Percentiles rank a stretch among this genome's conserved stretches.
Evolutionary conservation across 176 grass and related monocot genomes (phyloP).

Genomic region (Aegilops umbellulata): DNA sequence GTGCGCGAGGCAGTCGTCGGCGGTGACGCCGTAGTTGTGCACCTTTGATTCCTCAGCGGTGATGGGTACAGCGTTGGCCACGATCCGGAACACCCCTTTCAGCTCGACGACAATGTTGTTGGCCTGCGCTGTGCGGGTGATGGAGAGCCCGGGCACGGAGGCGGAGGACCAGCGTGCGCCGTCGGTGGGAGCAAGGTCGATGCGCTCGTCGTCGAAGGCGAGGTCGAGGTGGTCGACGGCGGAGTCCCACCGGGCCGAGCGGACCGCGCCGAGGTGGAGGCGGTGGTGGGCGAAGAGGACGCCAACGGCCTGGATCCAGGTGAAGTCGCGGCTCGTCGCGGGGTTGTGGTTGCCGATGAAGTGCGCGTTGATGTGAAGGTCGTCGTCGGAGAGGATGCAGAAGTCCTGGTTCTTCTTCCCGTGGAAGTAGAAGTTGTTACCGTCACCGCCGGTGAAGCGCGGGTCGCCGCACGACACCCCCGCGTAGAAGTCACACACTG

Average conservation of each 20-base stretch:
- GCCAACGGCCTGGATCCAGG: slow-evolving; percentile 63
- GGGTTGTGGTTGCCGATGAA: slow-evolving; percentile 61
- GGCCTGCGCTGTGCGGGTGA: neutral
- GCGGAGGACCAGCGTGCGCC: slow-evolving; percentile 24
- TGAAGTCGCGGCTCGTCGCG: slow-evolving; percentile 46
- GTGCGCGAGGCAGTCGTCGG: slow-evolving; percentile 38
- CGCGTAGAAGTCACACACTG: slow-evolving; percentile 51
- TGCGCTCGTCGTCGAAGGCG: slow-evolving; percentile 41
- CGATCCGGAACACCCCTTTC: slow-evolving; percentile 27
- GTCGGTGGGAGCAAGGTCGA: neutral
- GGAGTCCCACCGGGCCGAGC: slow-evolving; percentile 17
- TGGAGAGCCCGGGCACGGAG: neutral
- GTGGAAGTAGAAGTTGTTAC: slow-evolving; percentile 76
- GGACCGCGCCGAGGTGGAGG: slow-evolving; percentile 39
- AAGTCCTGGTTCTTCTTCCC: slow-evolving; percentile 56
- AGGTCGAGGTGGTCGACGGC: slow-evolving; percentile 40
- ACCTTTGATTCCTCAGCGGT: slow-evolving; percentile 10
- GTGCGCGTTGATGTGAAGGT: slow-evolving; percentile 51
- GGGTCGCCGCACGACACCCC: slow-evolving; percentile 55
- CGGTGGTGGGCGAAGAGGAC: slow-evolving; percentile 46
- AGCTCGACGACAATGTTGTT: slow-evolving; percentile 44
- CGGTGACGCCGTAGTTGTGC: slow-evolving; percentile 35
- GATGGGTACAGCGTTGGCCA: slow-evolving; percentile 42
- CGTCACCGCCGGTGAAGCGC: slow-evolving; percentile 60
- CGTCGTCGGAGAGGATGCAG: slow-evolving; percentile 49